Base-by-base conservation (phyloP, 176 grass and related monocot species). In the Cenchrus americanus region DNA sequence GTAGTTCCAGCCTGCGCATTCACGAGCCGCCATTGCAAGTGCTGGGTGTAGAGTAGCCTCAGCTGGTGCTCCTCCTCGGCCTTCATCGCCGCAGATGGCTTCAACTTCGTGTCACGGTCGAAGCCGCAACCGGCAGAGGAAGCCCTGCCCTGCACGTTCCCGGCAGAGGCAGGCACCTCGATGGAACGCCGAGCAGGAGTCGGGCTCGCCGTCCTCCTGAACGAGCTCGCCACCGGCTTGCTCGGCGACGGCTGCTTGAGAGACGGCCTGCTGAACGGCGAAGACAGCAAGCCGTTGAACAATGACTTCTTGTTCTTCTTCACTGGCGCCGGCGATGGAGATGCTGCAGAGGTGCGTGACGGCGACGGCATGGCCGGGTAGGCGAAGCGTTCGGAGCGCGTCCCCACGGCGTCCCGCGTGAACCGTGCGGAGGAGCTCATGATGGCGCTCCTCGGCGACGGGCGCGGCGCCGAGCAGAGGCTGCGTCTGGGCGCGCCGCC, bases 61-160 rank as follows among this genome's bases (percentile, higher is more conserved):
- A 93, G 58, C 69, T 75, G 53, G 76, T 96, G 94, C 32, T 92
- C 94, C 53, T 93, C 86, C 27, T 93, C 91, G 8, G 86, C 57
- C 68, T 80, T 88, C 8, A 44, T 37, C 34, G 34, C 87, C 37
- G 71, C 65, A n/a, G 58, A 64, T 30, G 81, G 78, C 67, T 55
- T 91, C 62, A 71, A 44, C 57, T 66, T 90, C 9, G 66, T 34
- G 78, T 88, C 90, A 11, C 67, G 69, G 27, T 77, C 49, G n/a
- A 58, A 12, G 42, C 37, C 22, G 53, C 40, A 69, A 4, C 30
- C 7, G 12, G 21, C 6, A 15, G 43, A 73, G 40, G 18, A 69
- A 24, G 23, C 6, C 37, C 10, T 77, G 3, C 26, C 13, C 49
- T 22, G 80, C 22, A n/a, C 44, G 78, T 77, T 82, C 73, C 42